phyloP scores from a whole-genome alignment of 352 stramenopile species.

The Globisporangium barbulae region DNA sequence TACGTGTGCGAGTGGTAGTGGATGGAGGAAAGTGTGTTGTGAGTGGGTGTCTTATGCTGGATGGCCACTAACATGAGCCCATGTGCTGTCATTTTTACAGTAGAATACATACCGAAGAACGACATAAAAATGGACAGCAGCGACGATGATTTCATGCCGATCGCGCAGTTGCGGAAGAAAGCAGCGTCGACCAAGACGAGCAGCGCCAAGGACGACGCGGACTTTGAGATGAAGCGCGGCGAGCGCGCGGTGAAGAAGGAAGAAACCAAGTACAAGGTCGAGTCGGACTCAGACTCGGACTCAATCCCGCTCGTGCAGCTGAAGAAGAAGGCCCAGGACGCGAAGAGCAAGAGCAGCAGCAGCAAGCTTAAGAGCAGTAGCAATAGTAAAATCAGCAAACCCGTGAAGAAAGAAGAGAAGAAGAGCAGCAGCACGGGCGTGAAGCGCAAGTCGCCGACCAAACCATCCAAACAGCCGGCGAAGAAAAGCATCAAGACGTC shows the following conservation, averaged over 20 bases:
- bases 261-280: constrained; percentile 26
- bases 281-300: constrained; percentile 75
- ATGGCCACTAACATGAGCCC: background rate
- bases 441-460: constrained; percentile 52
- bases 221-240: constrained; percentile 17
- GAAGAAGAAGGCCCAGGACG: constrained; percentile 50
- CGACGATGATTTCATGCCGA: constrained; percentile 76
- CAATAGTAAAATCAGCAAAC: constrained; percentile 23
- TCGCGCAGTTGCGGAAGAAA: constrained; percentile 66
- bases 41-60: background rate
- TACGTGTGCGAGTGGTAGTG: background rate
- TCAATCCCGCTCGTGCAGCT: constrained; percentile 76
- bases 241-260: constrained; percentile 19
- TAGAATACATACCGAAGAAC: background rate
- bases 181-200: constrained; percentile 21
- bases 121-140: constrained; percentile 52
- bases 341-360: constrained; percentile 11
- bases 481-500: constrained; percentile 49
- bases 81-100: constrained; percentile 14
- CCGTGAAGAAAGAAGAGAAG: constrained; percentile 43
- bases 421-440: constrained; percentile 21
- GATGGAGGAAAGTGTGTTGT: background rate
- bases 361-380: constrained; percentile 17
- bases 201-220: constrained; percentile 17
- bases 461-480: constrained; percentile 13